phyloP scores from a whole-genome alignment of 768 basidiomycete genomes.

The Baorangia bicolor region DNA sequence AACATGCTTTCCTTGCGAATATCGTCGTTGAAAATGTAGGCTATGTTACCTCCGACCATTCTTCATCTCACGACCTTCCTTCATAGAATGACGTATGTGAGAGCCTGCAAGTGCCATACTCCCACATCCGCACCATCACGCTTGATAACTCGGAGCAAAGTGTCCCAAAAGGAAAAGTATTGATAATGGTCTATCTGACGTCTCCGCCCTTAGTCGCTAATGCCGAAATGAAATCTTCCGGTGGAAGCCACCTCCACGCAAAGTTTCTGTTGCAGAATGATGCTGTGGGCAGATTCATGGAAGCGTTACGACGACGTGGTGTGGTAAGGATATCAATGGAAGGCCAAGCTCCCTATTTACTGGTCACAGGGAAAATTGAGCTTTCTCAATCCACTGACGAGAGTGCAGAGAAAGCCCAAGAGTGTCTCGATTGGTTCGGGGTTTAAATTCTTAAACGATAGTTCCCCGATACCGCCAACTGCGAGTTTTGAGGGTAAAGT shows the following conservation, averaged over 20 bases:
- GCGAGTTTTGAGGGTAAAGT: slow-evolving; percentile 35
- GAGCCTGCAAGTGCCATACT: slow-evolving; percentile 48
- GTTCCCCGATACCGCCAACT: slow-evolving; percentile 21
- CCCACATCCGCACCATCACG: slow-evolving; percentile 28
- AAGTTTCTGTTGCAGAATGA: slow-evolving; percentile 39
- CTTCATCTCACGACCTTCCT: slow-evolving; percentile 6
- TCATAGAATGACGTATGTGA: slow-evolving; percentile 49
- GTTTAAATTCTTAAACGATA: slow-evolving; percentile 21
- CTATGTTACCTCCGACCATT: neutral
- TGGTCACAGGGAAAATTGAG: slow-evolving; percentile 28
- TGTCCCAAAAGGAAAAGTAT: slow-evolving; percentile 16
- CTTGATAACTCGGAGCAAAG: slow-evolving; percentile 24
- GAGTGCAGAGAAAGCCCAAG: slow-evolving; percentile 14
- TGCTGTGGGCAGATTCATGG: slow-evolving; percentile 39
- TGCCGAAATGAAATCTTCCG: slow-evolving; percentile 22
- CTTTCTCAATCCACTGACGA: slow-evolving; percentile 24
- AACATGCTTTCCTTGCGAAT: slow-evolving; percentile 49
- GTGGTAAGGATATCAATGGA: slow-evolving; percentile 38
- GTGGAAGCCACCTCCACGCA: slow-evolving; percentile 26
- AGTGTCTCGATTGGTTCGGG: slow-evolving; percentile 29
- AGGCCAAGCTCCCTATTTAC: neutral
- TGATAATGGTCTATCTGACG: slow-evolving; percentile 33
- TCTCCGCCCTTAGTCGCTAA: slow-evolving; percentile 41
- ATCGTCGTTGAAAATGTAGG: slow-evolving; percentile 33
- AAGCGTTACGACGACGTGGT: slow-evolving; percentile 43